These are phyloP conservation scores for Bromus sterilis DNA, from an alignment of 176 grass and related monocot genomes.

Conservation along the genomic window DNA sequence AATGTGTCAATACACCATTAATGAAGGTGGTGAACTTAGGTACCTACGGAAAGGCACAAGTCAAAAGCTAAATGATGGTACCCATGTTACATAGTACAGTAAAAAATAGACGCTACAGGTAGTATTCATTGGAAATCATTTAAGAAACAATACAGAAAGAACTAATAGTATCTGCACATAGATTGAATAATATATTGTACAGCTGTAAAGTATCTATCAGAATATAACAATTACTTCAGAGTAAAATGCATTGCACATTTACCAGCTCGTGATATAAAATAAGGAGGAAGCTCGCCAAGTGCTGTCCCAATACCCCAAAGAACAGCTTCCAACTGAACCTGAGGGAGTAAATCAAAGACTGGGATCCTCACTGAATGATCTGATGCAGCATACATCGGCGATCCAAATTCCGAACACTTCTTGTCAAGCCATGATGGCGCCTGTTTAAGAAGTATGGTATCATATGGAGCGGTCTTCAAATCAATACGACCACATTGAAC, in stretches of 20 bases:
- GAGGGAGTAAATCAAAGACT: constrained; percentile 68
- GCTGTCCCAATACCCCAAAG: constrained; percentile 99
- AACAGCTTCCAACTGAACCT: constrained; percentile 89
- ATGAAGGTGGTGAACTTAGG: background rate
- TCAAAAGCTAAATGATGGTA: background rate
- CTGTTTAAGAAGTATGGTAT: constrained; percentile 90
- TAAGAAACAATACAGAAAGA: background rate
- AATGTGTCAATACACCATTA: background rate
- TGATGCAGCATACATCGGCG: constrained; percentile 44
- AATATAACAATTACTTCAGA: background rate
- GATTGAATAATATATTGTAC: background rate
- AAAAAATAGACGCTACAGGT: background rate
- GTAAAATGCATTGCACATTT: background rate
- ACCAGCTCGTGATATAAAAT: constrained; percentile 99
- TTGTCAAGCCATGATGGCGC: constrained; percentile 93
- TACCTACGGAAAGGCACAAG: background rate
- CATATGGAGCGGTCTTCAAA: constrained; percentile 87
- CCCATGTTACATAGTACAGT: background rate
- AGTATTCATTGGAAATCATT: background rate
- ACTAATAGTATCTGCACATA: background rate
- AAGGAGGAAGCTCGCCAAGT: constrained; percentile 94
- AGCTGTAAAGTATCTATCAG: background rate
- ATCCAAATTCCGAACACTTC: constrained; percentile 86
- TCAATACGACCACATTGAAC: constrained; percentile 87
- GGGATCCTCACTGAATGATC: constrained; percentile 72